phyloP scores from a whole-genome alignment of 768 basidiomycete species.

The Naganishia friedmannii region DNA sequence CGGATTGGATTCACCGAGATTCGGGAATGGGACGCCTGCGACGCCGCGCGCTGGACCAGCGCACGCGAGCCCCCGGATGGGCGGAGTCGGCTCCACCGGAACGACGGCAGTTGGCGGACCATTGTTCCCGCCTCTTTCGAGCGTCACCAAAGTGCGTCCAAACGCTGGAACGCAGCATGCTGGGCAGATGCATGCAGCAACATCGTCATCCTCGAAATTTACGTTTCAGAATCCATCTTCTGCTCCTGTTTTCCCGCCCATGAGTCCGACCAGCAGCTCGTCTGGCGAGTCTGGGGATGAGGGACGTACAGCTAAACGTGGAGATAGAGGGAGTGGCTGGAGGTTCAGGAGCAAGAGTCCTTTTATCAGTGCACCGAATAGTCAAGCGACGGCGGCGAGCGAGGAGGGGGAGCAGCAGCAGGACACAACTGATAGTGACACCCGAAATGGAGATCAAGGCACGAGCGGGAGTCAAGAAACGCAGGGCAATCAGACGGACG shows the following conservation, averaged over 20 bases:
- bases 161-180: neutral
- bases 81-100: neutral
- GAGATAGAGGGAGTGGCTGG: neutral
- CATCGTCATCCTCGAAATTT: conserved; percentile 8
- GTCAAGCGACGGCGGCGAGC: conserved; percentile 6
- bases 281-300: conserved; percentile 26
- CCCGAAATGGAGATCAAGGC: conserved; percentile 11
- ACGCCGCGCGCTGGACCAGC: neutral
- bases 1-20: conserved; percentile 23
- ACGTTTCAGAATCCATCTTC: conserved; percentile 9
- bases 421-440: conserved; percentile 8
- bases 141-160: conserved; percentile 11
- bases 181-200: neutral
- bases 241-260: conserved; percentile 25
- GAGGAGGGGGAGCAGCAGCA: conserved; percentile 2
- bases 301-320: neutral
- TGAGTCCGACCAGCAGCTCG: conserved; percentile 30
- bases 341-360: conserved; percentile 17
- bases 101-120: conserved; percentile 1
- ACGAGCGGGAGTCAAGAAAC: neutral
- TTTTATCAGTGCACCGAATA: conserved; percentile 17
- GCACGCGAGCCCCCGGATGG: conserved; percentile 3
- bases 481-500: neutral
- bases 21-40: conserved; percentile 14
- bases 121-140: conserved; percentile 27